phyloP scores from a whole-genome alignment of 1,139 yeast genomes.

The Diutina rugosa region DNA sequence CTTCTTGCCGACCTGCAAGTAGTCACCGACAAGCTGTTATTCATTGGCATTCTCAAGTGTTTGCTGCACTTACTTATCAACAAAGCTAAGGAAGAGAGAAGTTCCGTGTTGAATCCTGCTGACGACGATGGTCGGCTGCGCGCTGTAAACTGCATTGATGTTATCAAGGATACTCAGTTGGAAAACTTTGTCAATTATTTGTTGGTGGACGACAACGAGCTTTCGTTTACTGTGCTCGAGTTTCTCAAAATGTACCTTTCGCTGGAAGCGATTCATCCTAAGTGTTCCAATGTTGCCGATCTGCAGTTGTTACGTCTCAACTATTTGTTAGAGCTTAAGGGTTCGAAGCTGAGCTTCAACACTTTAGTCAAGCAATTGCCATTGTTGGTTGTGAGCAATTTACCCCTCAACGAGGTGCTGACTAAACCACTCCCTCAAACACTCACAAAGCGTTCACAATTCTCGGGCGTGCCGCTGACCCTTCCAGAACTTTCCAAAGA shows the following conservation, averaged over 20 bases:
- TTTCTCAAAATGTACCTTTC: slow-evolving; percentile 26
- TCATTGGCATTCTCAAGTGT: slow-evolving; percentile 30
- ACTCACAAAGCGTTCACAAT: slow-evolving; percentile 22
- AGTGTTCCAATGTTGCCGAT: slow-evolving; percentile 16
- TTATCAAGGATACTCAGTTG: slow-evolving; percentile 21
- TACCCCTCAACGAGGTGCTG: slow-evolving; percentile 9
- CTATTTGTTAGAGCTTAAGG: slow-evolving; percentile 18
- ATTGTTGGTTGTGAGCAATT: slow-evolving; percentile 34
- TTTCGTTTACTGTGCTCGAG: slow-evolving; percentile 19
- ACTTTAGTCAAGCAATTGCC: slow-evolving; percentile 48
- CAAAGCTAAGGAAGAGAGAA: slow-evolving; percentile 6
- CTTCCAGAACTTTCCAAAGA: slow-evolving; percentile 49
- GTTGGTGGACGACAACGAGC: slow-evolving; percentile 24
- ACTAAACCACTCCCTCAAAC: slow-evolving; percentile 11
- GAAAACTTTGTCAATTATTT: slow-evolving; percentile 18
- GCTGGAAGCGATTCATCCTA: slow-evolving; percentile 26
- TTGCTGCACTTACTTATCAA: slow-evolving; percentile 28
- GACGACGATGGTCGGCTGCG: slow-evolving; percentile 8
- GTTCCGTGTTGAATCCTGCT: slow-evolving; percentile 9
- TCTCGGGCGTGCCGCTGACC: slow-evolving; percentile 36
- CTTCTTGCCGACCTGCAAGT: slow-evolving; percentile 32
- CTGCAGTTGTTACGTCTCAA: slow-evolving; percentile 22
- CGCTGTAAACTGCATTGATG: slow-evolving; percentile 29
- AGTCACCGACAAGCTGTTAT: slow-evolving; percentile 43
- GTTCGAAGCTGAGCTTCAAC: slow-evolving; percentile 25